These are phyloP conservation scores for Lathyrus tuberosus DNA, from an alignment of 306 rosid genomes.

Conservation along the genomic window DNA sequence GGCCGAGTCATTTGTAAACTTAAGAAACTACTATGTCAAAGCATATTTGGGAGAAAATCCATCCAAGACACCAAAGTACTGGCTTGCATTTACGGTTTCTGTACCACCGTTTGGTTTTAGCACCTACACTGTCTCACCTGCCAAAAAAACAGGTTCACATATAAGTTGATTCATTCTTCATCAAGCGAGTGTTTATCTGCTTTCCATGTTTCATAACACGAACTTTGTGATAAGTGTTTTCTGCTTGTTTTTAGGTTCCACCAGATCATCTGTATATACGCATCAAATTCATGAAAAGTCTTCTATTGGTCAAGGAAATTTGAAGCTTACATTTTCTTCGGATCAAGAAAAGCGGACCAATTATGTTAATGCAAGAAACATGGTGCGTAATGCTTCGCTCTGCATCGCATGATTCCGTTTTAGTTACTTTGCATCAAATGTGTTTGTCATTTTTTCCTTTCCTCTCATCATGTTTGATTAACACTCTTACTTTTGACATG, in stretches of 20 bases:
- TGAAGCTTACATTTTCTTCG: constrained; percentile 64
- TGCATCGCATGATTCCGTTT: constrained; percentile 31
- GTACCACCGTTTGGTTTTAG: constrained; percentile 90
- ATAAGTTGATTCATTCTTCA: constrained; percentile 25
- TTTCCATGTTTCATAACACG: constrained; percentile 31
- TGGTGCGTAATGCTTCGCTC: constrained; percentile 48
- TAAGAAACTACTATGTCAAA: constrained; percentile 59
- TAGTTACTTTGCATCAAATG: constrained; percentile 5
- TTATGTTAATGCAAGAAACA: constrained; percentile 58
- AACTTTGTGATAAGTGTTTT: constrained; percentile 32
- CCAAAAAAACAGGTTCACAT: constrained; percentile 48
- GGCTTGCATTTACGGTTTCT: constrained; percentile 83
- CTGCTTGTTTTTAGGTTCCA: constrained; percentile 56
- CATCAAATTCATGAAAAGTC: constrained; percentile 44
- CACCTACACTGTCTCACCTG: constrained; percentile 65
- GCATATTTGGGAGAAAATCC: constrained; percentile 72
- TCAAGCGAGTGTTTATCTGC: constrained; percentile 20
- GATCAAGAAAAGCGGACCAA: constrained; percentile 52
- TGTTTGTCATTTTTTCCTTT: constrained; percentile 33
- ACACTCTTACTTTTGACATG: constrained; percentile 43
- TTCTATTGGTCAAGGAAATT: constrained; percentile 69
- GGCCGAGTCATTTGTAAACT: constrained; percentile 47
- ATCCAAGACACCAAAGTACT: constrained; percentile 56
- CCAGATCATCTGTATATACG: constrained; percentile 57
- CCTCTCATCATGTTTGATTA: constrained; percentile 17